Evolutionary conservation across 2,329 filamentous ascomycete species (phyloP), one percentile per base, ranked within the genome.

Genomic region (Tricladium varicosporioides): DNA sequence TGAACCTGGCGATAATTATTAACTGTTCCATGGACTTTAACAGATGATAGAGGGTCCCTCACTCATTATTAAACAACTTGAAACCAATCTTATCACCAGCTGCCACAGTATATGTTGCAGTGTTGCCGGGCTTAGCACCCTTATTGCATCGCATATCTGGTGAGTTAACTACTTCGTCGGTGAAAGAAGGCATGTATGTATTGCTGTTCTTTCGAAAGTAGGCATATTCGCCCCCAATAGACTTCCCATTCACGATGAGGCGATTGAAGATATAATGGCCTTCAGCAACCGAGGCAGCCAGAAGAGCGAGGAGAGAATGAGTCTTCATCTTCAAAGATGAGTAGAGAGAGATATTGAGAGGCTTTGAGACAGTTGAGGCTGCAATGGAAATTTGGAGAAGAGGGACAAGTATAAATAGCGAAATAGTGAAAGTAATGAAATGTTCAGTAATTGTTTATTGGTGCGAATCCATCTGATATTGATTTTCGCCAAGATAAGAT

Each of bases 121-220:
- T 57, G n/a, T 44, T 46, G 19, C 44, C 55, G 13, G 50, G 22
- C 16, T 46, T 45, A n/a, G 44, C 49, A 13, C 55, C 55, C 22
- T 53, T 31, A 16, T 57, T 57, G 33, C 55, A 57, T 11, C 55
- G 45, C 8, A 45, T 36, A 33, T 53, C 55, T n/a, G 45, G 32
- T 16, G 32, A 42, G 16, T 36, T 50, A 16, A 50, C 16, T 11
- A 40, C 48, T 5, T 44, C 19, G 14, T 18, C 42, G 5, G 43
- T 19, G 40, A 46, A 45, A 9, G 40, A 44, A 13, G 40, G 50
- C 18, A 15, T 32, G 18, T 45, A 46, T 15, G 40, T 27, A 18
- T 16, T 46, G 5, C n/a, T 22, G 18, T 46, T 32, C 2, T 13
- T 47, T 5, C 42, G 31, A 43, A 36, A 31, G n/a, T 33, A 46